phyloP scores from a whole-genome alignment of 768 basidiomycete species.

The Sarcodon aspratus region DNA sequence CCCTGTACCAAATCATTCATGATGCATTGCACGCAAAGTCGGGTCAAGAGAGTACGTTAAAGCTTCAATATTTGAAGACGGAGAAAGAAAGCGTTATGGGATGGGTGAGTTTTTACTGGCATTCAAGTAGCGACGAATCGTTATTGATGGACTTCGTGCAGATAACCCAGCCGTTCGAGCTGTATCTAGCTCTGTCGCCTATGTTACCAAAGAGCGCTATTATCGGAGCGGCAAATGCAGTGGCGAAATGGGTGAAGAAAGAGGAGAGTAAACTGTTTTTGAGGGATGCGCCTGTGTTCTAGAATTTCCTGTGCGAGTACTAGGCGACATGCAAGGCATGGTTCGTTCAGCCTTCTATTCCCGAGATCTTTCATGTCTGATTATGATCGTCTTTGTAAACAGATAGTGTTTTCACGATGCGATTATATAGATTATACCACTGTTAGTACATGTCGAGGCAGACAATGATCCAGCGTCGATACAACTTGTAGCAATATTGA shows the following conservation, averaged over 20 bases:
- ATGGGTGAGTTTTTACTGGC: slow-evolving; percentile 55
- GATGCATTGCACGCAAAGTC: slow-evolving; percentile 89
- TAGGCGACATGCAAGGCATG: too few relatives aligned
- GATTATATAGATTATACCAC: too few relatives aligned
- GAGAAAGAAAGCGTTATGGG: slow-evolving; percentile 85
- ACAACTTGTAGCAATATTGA: too few relatives aligned
- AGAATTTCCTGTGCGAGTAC: not conserved
- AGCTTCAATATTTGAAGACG: slow-evolving; percentile 80
- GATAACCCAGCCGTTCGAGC: slow-evolving; percentile 91
- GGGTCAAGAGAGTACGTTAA: slow-evolving; percentile 67
- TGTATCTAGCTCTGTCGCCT: slow-evolving; percentile 78
- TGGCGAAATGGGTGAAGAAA: slow-evolving; percentile 84
- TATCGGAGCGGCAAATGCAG: slow-evolving; percentile 80
- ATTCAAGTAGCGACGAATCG: not conserved
- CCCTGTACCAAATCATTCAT: slow-evolving; percentile 79
- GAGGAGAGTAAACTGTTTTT: slow-evolving; percentile 79
- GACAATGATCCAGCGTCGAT: too few relatives aligned
- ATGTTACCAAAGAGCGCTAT: slow-evolving; percentile 79
- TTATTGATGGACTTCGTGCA: slow-evolving; percentile 17
- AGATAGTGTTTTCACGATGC: too few relatives aligned
- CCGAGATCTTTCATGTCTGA: too few relatives aligned
- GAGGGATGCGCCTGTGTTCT: slow-evolving; percentile 85
- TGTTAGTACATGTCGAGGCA: too few relatives aligned
- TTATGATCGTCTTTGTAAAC: too few relatives aligned
- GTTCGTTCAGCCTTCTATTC: too few relatives aligned